Percentiles rank a stretch among this genome's conserved stretches.
phyloP scores from a whole-genome alignment of 768 basidiomycete genomes.

The Naganishia kalamii region DNA sequence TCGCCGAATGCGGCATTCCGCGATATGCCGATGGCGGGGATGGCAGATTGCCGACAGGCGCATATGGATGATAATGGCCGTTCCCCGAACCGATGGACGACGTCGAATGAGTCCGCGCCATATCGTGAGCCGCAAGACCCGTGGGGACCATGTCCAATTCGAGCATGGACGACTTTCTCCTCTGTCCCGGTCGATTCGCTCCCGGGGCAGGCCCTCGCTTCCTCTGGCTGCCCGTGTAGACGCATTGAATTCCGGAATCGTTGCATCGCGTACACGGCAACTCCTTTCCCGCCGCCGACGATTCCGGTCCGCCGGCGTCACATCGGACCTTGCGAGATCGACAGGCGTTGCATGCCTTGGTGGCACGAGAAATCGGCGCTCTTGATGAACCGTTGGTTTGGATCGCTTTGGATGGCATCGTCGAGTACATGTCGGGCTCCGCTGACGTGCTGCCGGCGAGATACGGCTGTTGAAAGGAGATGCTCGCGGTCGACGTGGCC shows the following conservation, averaged over 20 bases:
- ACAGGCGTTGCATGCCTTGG: conserved; percentile 46
- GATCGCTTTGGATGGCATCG: conserved; percentile 11
- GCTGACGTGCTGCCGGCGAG: background rate
- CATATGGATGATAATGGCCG: conserved; percentile 5
- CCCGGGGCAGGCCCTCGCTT: conserved; percentile 45
- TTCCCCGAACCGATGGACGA: conserved; percentile 8
- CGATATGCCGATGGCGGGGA: conserved; percentile 6
- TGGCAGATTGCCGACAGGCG: background rate
- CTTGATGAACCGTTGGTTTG: conserved; percentile 22
- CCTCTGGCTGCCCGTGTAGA: conserved; percentile 40
- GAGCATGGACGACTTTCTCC: background rate
- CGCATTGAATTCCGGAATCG: conserved; percentile 38
- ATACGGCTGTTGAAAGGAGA: background rate
- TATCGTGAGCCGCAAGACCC: background rate
- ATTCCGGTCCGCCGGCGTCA: conserved; percentile 37
- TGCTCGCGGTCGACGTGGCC: background rate
- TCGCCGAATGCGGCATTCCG: conserved; percentile 9
- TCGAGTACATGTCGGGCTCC: conserved; percentile 8
- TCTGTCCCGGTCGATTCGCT: conserved; percentile 23
- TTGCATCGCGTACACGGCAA: conserved; percentile 37
- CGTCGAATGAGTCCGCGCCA: conserved; percentile 6
- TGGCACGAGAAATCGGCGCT: conserved; percentile 41
- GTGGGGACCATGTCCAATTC: background rate
- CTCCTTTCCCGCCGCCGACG: conserved; percentile 27
- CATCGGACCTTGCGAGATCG: conserved; percentile 41